Percentiles rank a stretch among this genome's conserved stretches.
phyloP scores from a whole-genome alignment of 257 asterid species.

The Thymus mandschuricus region DNA sequence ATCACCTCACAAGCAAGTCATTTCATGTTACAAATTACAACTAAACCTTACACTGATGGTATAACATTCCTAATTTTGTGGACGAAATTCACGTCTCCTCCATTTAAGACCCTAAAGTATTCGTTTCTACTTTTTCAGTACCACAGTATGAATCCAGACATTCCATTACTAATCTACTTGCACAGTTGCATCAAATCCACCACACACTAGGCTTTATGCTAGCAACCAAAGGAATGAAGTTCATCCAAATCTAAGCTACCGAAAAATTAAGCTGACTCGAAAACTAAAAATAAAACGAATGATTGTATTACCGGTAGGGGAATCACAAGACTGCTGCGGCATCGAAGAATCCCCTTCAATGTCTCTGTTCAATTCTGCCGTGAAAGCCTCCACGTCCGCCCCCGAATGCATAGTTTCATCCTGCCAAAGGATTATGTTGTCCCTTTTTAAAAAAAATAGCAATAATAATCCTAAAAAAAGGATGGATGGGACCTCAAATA shows the following conservation, averaged over 20 bases:
- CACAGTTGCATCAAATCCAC: background rate
- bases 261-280: background rate
- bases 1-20: background rate
- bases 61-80: background rate
- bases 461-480: background rate
- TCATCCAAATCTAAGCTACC: background rate
- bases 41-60: background rate
- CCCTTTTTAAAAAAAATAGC: background rate
- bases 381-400: conserved; percentile 93
- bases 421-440: conserved; percentile 37
- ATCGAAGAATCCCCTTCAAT: conserved; percentile 72
- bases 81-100: background rate
- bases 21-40: background rate
- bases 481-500: background rate
- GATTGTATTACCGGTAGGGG: conserved; percentile 43
- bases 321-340: conserved; percentile 62
- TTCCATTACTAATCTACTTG: background rate
- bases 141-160: no score
- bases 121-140: background rate
- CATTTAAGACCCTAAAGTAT: background rate
- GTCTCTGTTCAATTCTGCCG: conserved; percentile 89
- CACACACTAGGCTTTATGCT: background rate
- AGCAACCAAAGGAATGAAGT: background rate
- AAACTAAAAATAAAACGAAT: background rate
- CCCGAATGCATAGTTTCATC: conserved; percentile 98